phyloP scores from a whole-genome alignment of 257 asterid species.

The Paraleonurus japonicus region DNA sequence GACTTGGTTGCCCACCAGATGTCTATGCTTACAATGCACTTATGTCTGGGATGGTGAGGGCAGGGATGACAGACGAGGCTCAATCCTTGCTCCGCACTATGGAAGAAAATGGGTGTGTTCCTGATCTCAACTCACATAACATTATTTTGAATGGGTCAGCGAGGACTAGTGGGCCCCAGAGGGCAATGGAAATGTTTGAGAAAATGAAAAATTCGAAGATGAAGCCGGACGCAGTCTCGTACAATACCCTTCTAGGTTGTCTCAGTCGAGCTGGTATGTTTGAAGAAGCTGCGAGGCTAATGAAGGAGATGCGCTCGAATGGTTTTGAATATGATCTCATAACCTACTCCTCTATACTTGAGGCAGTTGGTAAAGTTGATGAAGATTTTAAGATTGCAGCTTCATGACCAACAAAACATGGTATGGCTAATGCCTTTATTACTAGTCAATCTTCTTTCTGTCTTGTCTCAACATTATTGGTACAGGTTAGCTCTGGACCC shows the following conservation, averaged over 20 bases:
- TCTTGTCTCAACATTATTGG: background rate
- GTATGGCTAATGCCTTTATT: constrained; percentile 3
- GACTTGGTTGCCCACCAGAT: constrained; percentile 46
- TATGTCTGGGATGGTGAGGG: constrained; percentile 66
- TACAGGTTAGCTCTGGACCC: background rate
- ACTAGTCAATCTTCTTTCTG: background rate
- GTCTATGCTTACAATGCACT: constrained; percentile 64
- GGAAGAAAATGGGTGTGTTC: constrained; percentile 49
- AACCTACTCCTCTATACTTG: constrained; percentile 57
- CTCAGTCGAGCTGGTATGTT: constrained; percentile 61
- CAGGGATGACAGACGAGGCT: constrained; percentile 51
- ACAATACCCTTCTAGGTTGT: constrained; percentile 55
- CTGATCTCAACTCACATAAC: constrained; percentile 52
- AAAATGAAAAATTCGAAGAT: constrained; percentile 44
- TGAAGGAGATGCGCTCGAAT: constrained; percentile 50
- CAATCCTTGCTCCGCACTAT: constrained; percentile 43
- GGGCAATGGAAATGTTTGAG: constrained; percentile 47
- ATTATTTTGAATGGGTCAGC: constrained; percentile 57
- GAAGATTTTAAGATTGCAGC: constrained; percentile 34
- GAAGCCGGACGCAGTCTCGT: constrained; percentile 57
- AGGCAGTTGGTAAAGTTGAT: constrained; percentile 59
- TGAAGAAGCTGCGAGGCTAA: constrained; percentile 58
- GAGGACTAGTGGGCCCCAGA: constrained; percentile 43
- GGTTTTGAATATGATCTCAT: constrained; percentile 53
- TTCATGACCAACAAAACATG: constrained; percentile 15